Base-by-base conservation (phyloP, 805 yeast species). In the Kodamaea sagamina region DNA sequence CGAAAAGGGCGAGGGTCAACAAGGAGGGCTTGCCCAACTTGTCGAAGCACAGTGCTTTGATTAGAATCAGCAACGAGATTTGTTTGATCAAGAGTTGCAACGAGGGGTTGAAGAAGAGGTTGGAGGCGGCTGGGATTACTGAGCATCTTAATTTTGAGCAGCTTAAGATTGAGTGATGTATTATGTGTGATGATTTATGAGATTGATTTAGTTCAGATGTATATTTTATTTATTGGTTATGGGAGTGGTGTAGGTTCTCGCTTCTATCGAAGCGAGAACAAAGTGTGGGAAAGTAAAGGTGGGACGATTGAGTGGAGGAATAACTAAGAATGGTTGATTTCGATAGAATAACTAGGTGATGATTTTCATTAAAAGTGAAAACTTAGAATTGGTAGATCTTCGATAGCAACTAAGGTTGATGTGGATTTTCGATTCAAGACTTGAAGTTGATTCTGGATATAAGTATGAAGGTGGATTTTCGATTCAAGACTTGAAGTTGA, bases 1-100 rank as follows among this genome's bases (percentile, higher is more conserved):
- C 62, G 34, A 69, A 67, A 48, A 53, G 74, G 42, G 65, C 65
- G 36, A 68, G 67, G 44, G 55, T 68, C 38, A 67, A 61, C 43
- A 71, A 70, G 53, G 72, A 68, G 29, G 75, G 75, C 7, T 64
- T 71, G 51, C 75, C 75, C 15, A 71, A 71, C 51, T 62, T 71
- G 47, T 64, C 70, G 16, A 71, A 71, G 52, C 74, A 68, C 53
- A 62, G 66, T 43, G 74, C 75, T 2, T 64, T 71, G 52, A 56
- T 61, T 41, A 62, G 68, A 47, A 68, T 71, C 25, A 62, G 70
- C 47, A 52, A 58, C 31, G 75, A 71, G 51, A 70, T 71, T 36
- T 47, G 53, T 13, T 58, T 59, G 47, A 63, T 71, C 24, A 59
- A 63, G 47, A 25, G 41, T 36, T 59, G 62, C 49, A 71, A 71